Conservation (phyloP, 2,329 filamentous ascomycete genomes). For the Exophiala aquamarina region DNA sequence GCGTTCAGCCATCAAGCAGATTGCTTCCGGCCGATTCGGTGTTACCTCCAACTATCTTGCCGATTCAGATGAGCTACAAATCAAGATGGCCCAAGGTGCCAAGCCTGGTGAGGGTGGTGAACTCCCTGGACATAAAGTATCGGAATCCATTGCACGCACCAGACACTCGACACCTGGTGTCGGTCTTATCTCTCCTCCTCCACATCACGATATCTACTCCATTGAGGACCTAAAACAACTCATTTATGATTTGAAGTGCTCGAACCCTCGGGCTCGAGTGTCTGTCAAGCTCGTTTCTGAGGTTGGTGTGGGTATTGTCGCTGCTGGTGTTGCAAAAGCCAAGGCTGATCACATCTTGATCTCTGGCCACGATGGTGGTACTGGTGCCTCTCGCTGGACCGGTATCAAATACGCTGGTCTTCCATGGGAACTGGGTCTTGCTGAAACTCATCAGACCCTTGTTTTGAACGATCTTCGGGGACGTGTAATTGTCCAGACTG, state of each 20-base stretch:
- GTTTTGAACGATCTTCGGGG: constrained; percentile 95
- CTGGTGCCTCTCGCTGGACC: constrained; percentile 94
- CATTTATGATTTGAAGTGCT: constrained; percentile 96
- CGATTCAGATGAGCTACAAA: constrained; percentile 93
- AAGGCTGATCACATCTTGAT: constrained; percentile 97
- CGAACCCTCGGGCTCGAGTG: constrained; percentile 85
- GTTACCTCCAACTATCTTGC: constrained; percentile 93
- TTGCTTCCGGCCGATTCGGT: constrained; percentile 93
- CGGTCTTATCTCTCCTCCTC: constrained; percentile 91
- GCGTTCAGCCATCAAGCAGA: constrained; percentile 96
- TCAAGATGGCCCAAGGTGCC: constrained; percentile 98
- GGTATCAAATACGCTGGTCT: constrained; percentile 98
- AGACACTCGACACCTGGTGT: constrained; percentile 96
- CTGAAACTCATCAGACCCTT: constrained; percentile 94
- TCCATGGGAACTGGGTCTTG: constrained; percentile 93
- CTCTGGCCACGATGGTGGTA: constrained; percentile 94
- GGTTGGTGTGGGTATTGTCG: constrained; percentile 95
- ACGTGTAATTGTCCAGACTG: constrained; percentile 92
- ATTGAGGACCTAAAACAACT: constrained; percentile 98
- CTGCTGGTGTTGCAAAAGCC: constrained; percentile 94
- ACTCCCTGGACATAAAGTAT: constrained; percentile 94
- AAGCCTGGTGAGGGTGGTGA: constrained; percentile 98
- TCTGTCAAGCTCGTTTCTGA: constrained; percentile 98
- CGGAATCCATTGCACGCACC: constrained; percentile 87
- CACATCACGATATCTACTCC: constrained; percentile 97